These are phyloP conservation scores for Cylindrodendrum hubeiense DNA, from an alignment of 2,329 filamentous ascomycete genomes.

Conservation along the genomic window DNA sequence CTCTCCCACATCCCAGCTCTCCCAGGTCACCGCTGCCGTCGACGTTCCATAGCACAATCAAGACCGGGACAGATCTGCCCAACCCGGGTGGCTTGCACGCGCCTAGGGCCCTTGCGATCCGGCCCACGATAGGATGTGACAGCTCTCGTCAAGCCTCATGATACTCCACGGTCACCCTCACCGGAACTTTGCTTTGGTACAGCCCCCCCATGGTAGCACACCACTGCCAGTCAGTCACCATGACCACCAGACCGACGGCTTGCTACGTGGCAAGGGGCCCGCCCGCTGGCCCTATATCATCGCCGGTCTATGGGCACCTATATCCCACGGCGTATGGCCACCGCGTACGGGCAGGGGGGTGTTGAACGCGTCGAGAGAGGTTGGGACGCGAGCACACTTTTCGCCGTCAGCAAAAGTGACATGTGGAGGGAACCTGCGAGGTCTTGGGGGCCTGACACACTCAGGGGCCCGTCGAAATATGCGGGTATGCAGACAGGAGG, in stretches of 20 bases:
- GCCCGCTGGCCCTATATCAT: conserved; percentile 18
- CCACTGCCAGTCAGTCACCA: conserved; percentile 9
- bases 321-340: conserved; percentile 19
- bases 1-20: conserved; percentile 4
- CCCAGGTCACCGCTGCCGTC: conserved; percentile 8
- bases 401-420: conserved; percentile 1
- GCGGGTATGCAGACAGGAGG: neutral
- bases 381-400: conserved; percentile 2
- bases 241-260: conserved; percentile 1
- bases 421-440: conserved; percentile 4
- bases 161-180: conserved; percentile 1
- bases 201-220: neutral
- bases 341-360: conserved; percentile 13
- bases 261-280: conserved; percentile 25
- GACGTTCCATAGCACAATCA: conserved; percentile 16
- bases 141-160: conserved; percentile 4
- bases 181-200: conserved; percentile 7
- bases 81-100: neutral
- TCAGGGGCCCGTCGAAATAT: neutral
- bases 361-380: conserved; percentile 5
- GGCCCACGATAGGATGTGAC: no score
- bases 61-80: conserved; percentile 11
- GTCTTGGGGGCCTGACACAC: neutral
- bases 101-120: neutral
- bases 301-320: conserved; percentile 17